phyloP scores from a whole-genome alignment of 495 filamentous ascomycete genomes.

The Tuber indicum region DNA sequence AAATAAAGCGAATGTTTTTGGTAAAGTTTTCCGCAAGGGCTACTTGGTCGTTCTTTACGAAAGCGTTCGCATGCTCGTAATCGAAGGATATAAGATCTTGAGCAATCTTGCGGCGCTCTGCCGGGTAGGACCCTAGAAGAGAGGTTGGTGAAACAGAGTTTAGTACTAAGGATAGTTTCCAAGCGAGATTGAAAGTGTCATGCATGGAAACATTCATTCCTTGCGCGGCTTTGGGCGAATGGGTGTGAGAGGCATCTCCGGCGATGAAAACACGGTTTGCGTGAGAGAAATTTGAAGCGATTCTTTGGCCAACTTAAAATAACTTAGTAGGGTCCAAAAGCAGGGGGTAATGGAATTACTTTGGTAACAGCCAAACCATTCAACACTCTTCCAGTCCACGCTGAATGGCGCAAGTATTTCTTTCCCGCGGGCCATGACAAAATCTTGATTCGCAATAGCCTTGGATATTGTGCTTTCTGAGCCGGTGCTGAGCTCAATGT shows the following conservation, averaged over 20 bases:
- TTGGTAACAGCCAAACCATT: slow-evolving; percentile 64
- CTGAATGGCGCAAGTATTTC: slow-evolving; percentile 61
- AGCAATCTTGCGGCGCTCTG: slow-evolving; percentile 63
- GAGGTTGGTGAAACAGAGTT: slow-evolving; percentile 53
- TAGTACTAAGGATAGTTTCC: slow-evolving; percentile 72
- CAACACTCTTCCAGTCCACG: slow-evolving; percentile 63
- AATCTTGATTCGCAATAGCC: slow-evolving; percentile 59
- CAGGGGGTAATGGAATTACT: slow-evolving; percentile 30
- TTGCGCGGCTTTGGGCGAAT: slow-evolving; percentile 75
- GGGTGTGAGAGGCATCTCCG: slow-evolving; percentile 77
- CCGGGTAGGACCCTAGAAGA: slow-evolving; percentile 64
- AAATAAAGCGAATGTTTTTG: slow-evolving; percentile 61
- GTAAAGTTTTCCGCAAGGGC: slow-evolving; percentile 58
- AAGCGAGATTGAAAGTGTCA: slow-evolving; percentile 73
- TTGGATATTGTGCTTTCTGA: slow-evolving; percentile 58
- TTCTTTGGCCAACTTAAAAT: slow-evolving; percentile 57
- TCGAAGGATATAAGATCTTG: slow-evolving; percentile 68
- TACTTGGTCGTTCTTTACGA: slow-evolving; percentile 52
- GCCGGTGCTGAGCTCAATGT: slow-evolving; percentile 66
- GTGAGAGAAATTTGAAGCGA: slow-evolving; percentile 60
- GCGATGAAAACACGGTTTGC: slow-evolving; percentile 67
- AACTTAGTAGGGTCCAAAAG: slow-evolving; percentile 22
- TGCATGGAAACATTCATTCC: slow-evolving; percentile 82
- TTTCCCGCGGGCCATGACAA: slow-evolving; percentile 60
- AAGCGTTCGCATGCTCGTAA: slow-evolving; percentile 55